Evolutionary conservation across 208 protist genomes (phyloP), one percentile per base, ranked within the genome.

Genomic region (Angomonas ambiguus): DNA sequence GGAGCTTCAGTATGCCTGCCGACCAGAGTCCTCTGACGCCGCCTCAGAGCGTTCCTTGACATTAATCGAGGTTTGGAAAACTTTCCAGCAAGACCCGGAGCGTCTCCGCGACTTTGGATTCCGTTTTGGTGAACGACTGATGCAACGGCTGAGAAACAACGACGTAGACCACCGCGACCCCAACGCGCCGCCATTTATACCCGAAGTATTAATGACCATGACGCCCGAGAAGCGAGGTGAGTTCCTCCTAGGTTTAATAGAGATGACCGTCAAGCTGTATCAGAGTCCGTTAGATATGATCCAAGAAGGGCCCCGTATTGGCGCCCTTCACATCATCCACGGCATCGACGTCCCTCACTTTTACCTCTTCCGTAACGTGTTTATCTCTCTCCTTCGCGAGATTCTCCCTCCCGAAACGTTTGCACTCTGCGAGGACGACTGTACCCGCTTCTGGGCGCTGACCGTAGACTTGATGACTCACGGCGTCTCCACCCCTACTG

Each of bases 331-430:
- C 67, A 76, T 82, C 31, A 71, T 72, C 48, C 83, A 92, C 71
- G 86, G 80, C 53, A 77, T 87, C n/a, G 80, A 63, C n/a, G 62
- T 20, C 20, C 69, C 79, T n/a, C 62, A 79, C 16, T 83, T 89
- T 57, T 57, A 62, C 11, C 59, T 75, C 25, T 85, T 88, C 75
- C 60, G 71, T 31, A 74, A 82, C 38, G 68, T 78, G 6, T 87
- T 92, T 51, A 84, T 92, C 55, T 75, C 69, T 51, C 75, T 82
- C 10, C 87, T 92, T 30, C 79, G 80, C 6, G 79, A 79, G 34
- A 87, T 85, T 48, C 74, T 92, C 42, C 78, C 78, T 18, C 38
- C 69, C 2, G 72, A 76, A 42, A 78, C 87, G 2, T 92, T 83
- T 51, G 68, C 64, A 3, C 66, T 72, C 0, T 71, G 71, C 8